phyloP scores from a whole-genome alignment of 2,329 filamentous ascomycete genomes.

The Cladosporium austrohemisphaericum region DNA sequence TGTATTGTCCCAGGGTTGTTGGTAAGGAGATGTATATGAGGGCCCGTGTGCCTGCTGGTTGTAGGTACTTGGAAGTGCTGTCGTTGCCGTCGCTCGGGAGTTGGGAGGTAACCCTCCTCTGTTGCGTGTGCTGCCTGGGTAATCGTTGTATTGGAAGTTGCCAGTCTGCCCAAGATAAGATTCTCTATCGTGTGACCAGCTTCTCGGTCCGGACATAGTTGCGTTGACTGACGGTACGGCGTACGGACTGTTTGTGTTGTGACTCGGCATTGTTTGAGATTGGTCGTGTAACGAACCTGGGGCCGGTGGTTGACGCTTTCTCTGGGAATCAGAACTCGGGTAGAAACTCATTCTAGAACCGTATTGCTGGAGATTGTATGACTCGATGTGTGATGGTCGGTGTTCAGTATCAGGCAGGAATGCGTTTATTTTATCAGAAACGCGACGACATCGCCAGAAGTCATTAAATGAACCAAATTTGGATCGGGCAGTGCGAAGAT shows the following conservation, averaged over 20 bases:
- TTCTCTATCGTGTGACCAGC: not conserved
- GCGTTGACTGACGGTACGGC: no score
- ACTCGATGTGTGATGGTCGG: no score
- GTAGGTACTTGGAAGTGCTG: not conserved
- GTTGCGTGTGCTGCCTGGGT: not conserved
- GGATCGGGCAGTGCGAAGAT: conserved; percentile 5
- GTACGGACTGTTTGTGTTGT: not conserved
- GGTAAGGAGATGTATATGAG: conserved; percentile 2
- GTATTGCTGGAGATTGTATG: not conserved
- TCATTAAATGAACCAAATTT: conserved; percentile 10
- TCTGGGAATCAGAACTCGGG: not conserved
- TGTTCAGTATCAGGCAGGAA: no score
- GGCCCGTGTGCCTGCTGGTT: not conserved
- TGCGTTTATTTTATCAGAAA: conserved; percentile 7
- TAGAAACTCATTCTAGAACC: conserved; percentile 7
- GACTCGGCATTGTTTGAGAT: not conserved
- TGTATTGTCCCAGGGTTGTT: not conserved
- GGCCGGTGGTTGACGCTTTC: not conserved
- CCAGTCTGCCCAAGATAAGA: not conserved
- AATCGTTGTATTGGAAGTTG: not conserved
- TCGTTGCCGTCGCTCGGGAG: not conserved
- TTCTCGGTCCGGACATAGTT: not conserved
- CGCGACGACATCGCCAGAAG: conserved; percentile 1
- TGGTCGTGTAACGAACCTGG: not conserved
- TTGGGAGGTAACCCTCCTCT: not conserved